Evolutionary conservation across 306 rosid species (phyloP).

Genomic region (Pyrus betulifolia): DNA sequence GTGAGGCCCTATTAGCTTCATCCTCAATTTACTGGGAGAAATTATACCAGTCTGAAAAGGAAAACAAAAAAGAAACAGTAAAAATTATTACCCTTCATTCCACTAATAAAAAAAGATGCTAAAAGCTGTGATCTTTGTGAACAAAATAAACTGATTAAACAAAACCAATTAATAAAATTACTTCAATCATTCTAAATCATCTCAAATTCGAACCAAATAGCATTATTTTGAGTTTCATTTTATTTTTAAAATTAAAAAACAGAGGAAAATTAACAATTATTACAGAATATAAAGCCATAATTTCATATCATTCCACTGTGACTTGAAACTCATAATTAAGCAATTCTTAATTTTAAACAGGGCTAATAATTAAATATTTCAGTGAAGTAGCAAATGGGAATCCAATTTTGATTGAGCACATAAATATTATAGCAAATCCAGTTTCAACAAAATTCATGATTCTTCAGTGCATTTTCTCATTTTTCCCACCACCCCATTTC

Average conservation of each 20-base stretch:
- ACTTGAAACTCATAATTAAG: neutral
- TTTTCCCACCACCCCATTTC: neutral
- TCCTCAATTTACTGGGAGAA: conserved; percentile 89
- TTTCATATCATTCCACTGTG: neutral
- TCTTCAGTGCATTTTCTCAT: neutral
- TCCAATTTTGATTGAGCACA: neutral
- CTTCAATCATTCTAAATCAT: conserved; percentile 9
- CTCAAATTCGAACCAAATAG: neutral
- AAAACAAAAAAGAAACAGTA: neutral
- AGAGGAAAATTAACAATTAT: neutral
- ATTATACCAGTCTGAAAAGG: conserved; percentile 71
- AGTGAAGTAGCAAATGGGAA: neutral
- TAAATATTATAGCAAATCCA: neutral
- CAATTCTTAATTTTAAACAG: neutral
- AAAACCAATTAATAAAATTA: neutral
- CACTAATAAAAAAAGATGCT: neutral
- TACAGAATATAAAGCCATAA: neutral
- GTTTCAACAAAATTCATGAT: neutral
- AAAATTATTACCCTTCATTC: neutral
- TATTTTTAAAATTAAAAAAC: neutral
- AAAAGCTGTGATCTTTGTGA: neutral
- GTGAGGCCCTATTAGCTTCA: conserved; percentile 85
- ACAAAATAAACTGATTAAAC: neutral
- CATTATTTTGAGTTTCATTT: neutral
- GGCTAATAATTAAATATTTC: neutral